Base-by-base conservation (phyloP, 306 rosid species). In the Styphnolobium japonicum region DNA sequence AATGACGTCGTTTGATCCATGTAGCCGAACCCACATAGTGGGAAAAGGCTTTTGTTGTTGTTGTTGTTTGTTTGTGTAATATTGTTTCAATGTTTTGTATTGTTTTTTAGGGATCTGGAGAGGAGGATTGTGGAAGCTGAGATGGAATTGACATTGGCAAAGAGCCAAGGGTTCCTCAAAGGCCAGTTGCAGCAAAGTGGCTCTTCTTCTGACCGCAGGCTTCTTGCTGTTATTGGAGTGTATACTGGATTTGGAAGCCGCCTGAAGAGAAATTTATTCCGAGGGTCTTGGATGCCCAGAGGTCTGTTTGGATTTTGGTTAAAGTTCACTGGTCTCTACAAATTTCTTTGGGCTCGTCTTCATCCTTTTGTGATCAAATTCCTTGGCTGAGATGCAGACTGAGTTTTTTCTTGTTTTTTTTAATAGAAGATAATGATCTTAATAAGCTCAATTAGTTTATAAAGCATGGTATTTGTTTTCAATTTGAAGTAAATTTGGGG, bases 251-350 rank as follows among this genome's bases (percentile, higher is more conserved):
- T 95, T 69, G 99, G 99, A 69, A 90, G 99, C 82, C 89, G 68
- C 42, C 81, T 93, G 86, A 89, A 87, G 77, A 88, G 99, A 73
- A 93, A 90, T 75, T 82, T 74, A 53, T 90, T 91, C 78, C 83
- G 99, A 87, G 98, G 98, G 79, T 93, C 99, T 53, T 95, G 99
- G 99, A 93, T 95, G 98, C 99, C 98, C 27, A 89, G 73, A 95
- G 99, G 99, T 92, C 45, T 75, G 89, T 90, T 80, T 55, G 78
- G 31, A 29, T 64, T 71, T 63, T n/a, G 14, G 25, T 72, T 82
- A 43, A 49, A 40, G 10, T 57, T 67, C 29, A 16, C 14, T 19
- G 18, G 65, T 65, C 78, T 25, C 14, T 45, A 29, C 11, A 40
- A 58, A 52, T 29, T 42, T 16, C 14, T 42, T 27, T 9, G 52